A percentile compares a stretch with the other conserved stretches of the same genome.
These are phyloP conservation scores for Scedosporium dehoogii DNA, from an alignment of 2,329 filamentous ascomycete genomes.

Conservation along the genomic window DNA sequence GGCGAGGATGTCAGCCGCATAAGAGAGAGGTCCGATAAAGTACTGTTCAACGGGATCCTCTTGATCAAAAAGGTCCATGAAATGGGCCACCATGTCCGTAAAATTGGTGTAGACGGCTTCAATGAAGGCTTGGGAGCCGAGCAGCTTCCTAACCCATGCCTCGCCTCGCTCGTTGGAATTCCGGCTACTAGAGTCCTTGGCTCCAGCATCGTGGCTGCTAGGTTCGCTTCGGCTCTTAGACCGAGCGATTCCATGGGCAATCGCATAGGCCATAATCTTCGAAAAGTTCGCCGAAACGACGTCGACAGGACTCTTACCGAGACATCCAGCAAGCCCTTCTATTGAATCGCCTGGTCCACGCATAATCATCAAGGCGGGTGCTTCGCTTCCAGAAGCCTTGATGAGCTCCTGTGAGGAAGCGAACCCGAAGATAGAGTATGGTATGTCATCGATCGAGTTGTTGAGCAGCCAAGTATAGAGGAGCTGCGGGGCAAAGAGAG, in stretches of 20 bases:
- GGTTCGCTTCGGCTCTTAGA: slow-evolving; percentile 5
- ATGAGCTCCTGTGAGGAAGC: slow-evolving; percentile 57
- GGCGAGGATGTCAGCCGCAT: slow-evolving; percentile 54
- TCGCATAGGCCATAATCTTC: slow-evolving; percentile 72
- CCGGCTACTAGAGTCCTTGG: not conserved
- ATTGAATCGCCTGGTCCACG: slow-evolving; percentile 59
- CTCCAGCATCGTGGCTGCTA: not conserved
- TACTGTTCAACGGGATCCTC: slow-evolving; percentile 63
- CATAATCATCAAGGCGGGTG: slow-evolving; percentile 74
- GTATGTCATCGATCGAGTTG: slow-evolving; percentile 59
- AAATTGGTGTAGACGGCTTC: slow-evolving; percentile 59
- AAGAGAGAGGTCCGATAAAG: slow-evolving; percentile 48
- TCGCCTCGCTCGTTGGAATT: slow-evolving; percentile 7
- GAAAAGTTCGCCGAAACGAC: slow-evolving; percentile 62
- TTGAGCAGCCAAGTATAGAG: slow-evolving; percentile 81
- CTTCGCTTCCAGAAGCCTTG: slow-evolving; percentile 61
- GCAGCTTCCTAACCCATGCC: slow-evolving; percentile 29
- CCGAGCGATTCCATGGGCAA: slow-evolving; percentile 45
- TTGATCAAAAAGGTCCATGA: slow-evolving; percentile 70
- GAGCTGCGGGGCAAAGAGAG: slow-evolving; percentile 77
- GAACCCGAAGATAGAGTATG: slow-evolving; percentile 81
- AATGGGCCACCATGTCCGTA: slow-evolving; percentile 62
- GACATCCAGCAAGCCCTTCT: slow-evolving; percentile 45
- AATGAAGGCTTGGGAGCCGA: slow-evolving; percentile 58
- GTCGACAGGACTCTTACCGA: slow-evolving; percentile 43